Evolutionary conservation across 805 yeast genomes (phyloP), one percentile per base, ranked within the genome.

Genomic region (Cyberlindnera galapagoensis): DNA sequence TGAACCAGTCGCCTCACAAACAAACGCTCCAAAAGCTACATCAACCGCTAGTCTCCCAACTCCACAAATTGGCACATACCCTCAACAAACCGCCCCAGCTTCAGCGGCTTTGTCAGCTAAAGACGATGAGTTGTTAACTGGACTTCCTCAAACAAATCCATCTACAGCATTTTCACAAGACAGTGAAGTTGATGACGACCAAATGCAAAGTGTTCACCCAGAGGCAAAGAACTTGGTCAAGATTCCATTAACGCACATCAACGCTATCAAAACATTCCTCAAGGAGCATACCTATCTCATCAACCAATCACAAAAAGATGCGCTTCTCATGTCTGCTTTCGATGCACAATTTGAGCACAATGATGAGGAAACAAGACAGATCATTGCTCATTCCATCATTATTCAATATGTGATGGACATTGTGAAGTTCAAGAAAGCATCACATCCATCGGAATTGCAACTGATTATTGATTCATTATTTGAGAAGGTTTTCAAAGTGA

Each of bases 321-420:
- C 95, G 0, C 71, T 92, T 38, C 66, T 88, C 53, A 88, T 90
- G 96, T 79, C 80, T 14, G 94, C 97, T 0, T 92, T 92, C 56
- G 94, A 90, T 49, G 64, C 67, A 35, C 85, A 86, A 54, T 65
- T 90, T 39, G 74, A 69, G 10, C 80, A 76, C 14, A 69, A 85
- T 29, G 49, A 69, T 0, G 40, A 43, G 6, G 53, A 56, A 6
- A 76, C 95, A 8, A 69, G 67, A 39, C 80, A 74, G 38, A 72
- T 76, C n/a, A 78, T 90, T 27, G 80, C 76, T 54, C 92, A 85
- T 49, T 79, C 95, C 2, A 71, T 84, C 46, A 59, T 90, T 20
- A 54, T 90, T 39, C 94, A 85, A 50, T 90, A 85, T 54, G 60
- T 81, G 33, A 63, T 56, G 26, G 67, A 64, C 38, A 44, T 64